Evolutionary conservation across 257 asterid genomes (phyloP), one percentile per base, ranked within the genome.

Genomic region (Schizonepeta tenuifolia): DNA sequence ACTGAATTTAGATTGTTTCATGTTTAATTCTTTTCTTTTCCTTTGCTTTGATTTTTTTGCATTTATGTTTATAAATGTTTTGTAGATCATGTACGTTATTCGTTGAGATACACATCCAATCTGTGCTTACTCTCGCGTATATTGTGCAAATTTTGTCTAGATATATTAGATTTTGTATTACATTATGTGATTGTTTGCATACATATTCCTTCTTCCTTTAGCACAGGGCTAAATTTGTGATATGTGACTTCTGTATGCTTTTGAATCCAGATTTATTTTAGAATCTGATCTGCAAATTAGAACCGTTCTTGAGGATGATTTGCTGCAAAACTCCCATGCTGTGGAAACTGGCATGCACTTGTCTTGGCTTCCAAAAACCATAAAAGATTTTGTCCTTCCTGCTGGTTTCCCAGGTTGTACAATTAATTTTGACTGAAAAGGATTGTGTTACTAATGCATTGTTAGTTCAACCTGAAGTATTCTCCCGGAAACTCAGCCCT

Each of bases 361-460:
- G 68, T 78, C 80, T 57, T 89, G 93, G 97, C 89, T 94, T 76
- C 96, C 98, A 2, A 82, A 81, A 60, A 67, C 67, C 69, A 70
- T 86, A 56, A 89, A 82, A 76, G 97, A 91, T 78, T 92, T 94
- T 66, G 53, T 89, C 54, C 86, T 91, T 71, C 98, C 99, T 65
- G 81, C 98, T 21, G 97, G 99, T 44, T 94, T 82, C 75, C 98
- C 99, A 50, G 99, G 99, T 89, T 60, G 73, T 67, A 9, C 36
- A 38, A 1, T 40, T 55, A 57, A 59, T 21, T 49, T 70, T 38
- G 13, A 18, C 14, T 49, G 31, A 17, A 36, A 57, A 65, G 18
- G 40, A 51, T 22, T 14, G 46, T 38, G 55, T 21, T 35, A 28
- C 46, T 63, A 0, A 28, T n/a, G 6, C 57, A 28, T 8, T 20